Base-by-base conservation (phyloP, 2,329 filamentous ascomycete genomes). In the Kalmusia sp. region DNA sequence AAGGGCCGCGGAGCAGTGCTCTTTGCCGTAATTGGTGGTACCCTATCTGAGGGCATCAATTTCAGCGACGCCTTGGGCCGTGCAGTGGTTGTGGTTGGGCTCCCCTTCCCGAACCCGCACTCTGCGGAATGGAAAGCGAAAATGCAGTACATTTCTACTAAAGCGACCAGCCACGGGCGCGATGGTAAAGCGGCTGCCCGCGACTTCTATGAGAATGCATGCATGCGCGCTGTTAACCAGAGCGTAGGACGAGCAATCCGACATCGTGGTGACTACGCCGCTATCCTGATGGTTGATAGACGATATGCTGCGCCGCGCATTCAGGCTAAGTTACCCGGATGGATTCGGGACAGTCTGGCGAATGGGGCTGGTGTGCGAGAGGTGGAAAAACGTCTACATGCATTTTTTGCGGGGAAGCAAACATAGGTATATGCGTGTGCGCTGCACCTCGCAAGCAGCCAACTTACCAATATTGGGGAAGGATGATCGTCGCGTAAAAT, bases 191-290 rank as follows among this genome's bases (percentile, higher is more conserved):
- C 60, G 25, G 78, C 87, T 4, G 87, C 89, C 2, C 80, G 88
- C 47, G 90, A 93, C 55, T 96, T 91, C 68, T 96, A 96, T 69
- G 92, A 97, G 72, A 98, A 98, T 70, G 86, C 91, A 0, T 97
- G 93, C 72, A 97, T 99, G 93, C 84, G 95, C 33, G 92, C 93
- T 4, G 95, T 99, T 4, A 99, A 99, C 72, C 95, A 99, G 78
- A 95, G 91, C 69, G 93, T 99, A 62, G 95, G 95, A 1, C 82
- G 95, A 53, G 95, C 92, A 1, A 97, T 99, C 64, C 82, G 95
- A 40, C 95, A 99, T 71, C 84, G 83, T 50, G 86, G 84, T 21
- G 95, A 99, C 75, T 98, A 96, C 75, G 95, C 95, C 4, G 87
- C 90, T 14, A 97, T 99, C 58, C 77, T 97, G 51, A 82, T 99